A percentile compares a stretch with the other conserved stretches of the same genome.
phyloP scores from a whole-genome alignment of 2,329 filamentous ascomycete species.

The Sclerotinia spermophila region DNA sequence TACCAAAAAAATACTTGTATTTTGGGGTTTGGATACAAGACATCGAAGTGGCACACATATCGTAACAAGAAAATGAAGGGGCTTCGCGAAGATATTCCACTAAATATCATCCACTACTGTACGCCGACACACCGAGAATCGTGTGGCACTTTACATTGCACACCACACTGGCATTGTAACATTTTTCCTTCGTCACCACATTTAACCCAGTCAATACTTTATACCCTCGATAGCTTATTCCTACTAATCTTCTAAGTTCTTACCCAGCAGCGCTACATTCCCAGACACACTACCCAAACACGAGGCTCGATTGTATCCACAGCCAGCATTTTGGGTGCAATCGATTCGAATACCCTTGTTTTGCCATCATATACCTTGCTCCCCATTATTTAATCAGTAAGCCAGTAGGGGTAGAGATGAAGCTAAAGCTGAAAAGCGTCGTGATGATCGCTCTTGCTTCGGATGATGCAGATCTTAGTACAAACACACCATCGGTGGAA shows the following conservation, averaged over 20 bases:
- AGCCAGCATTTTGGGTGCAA: conserved; percentile 28
- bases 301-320: conserved; percentile 21
- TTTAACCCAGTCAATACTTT: not conserved
- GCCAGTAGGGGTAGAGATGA: conserved; percentile 25
- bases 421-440: conserved; percentile 32
- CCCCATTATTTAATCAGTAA: conserved; percentile 23
- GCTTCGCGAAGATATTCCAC: not conserved
- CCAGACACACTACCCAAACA: conserved; percentile 31
- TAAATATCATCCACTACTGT: conserved; percentile 1
- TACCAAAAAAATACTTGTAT: not conserved
- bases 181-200: not conserved
- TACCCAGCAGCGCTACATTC: not conserved
- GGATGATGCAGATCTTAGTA: conserved; percentile 33
- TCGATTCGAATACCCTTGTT: conserved; percentile 31
- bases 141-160: not conserved
- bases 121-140: not conserved
- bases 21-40: not conserved
- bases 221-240: not conserved
- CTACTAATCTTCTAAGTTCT: not conserved
- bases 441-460: conserved; percentile 33
- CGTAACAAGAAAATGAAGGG: conserved; percentile 12
- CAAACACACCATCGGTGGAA: conserved; percentile 11
- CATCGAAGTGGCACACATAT: not conserved
- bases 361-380: conserved; percentile 23
- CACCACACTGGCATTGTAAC: not conserved